Base-by-base conservation (phyloP, 148 eudicot species). In the Salicornia ramosissima region DNA sequence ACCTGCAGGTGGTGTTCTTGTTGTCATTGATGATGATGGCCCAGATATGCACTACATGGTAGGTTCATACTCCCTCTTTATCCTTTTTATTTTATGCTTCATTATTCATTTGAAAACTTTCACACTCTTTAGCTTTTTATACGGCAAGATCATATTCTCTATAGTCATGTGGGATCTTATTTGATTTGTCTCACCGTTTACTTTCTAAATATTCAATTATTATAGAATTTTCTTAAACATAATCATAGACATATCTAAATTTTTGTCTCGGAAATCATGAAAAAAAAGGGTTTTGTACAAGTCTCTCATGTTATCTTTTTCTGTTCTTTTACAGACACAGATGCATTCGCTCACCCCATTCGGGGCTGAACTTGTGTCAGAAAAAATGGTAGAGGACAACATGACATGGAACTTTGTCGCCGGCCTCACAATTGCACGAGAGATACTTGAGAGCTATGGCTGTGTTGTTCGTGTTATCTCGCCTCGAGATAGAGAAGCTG, bases 1-100 rank as follows among this genome's bases (percentile, higher is more conserved):
- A 36, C 99, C 99, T 61, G 99, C 97, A 9, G 99, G 97, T 12
- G 98, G 97, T 66, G 91, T 83, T 71, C 96, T 94, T 53, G 82
- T 94, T 36, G 76, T 94, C 31, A 89, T 94, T 57, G 96, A 94
- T 74, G 99, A 94, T 71, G 91, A 94, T 86, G 99, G 99, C 46
- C 96, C 88, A 0, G 99, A 94, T 75, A 94, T 94, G 97, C 97
- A 91, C 72, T 94, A 89, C 75, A 91, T 94, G 97, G 99, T 94
- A 84, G 69, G 59, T 21, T 34, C 16, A 65, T 63, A 50, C 28
- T 19, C 68, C 11, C 10, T 15, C 15, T 59, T 30, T 34, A n/a
- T n/a, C n/a, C n/a, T n/a, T n/a, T n/a, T n/a, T n/a, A n/a, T n/a
- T n/a, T n/a, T n/a, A n/a, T n/a, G n/a, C n/a, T n/a, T n/a, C n/a